These are phyloP conservation scores for Ophiostoma australiae DNA, from an alignment of 2,329 filamentous ascomycete species.

Conservation along the genomic window DNA sequence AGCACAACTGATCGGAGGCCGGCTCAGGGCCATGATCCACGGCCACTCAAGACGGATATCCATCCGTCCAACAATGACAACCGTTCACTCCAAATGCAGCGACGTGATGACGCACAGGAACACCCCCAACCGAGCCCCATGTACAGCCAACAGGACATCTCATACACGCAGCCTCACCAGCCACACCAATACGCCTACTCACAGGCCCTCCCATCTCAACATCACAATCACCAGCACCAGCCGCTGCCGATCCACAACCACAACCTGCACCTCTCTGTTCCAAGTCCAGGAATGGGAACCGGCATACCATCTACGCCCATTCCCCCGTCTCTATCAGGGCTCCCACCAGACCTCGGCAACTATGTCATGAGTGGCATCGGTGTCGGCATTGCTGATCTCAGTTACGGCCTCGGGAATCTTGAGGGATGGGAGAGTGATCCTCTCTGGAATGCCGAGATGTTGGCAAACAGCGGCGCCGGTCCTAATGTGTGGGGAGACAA, in stretches of 20 bases:
- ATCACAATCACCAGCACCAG: conserved; percentile 3
- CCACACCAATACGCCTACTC: not conserved
- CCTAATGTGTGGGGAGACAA: conserved; percentile 27
- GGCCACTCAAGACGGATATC: not conserved
- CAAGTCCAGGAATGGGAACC: not conserved
- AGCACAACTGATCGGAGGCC: no score
- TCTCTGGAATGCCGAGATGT: conserved; percentile 27
- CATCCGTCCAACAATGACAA: not conserved
- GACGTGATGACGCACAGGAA: not conserved
- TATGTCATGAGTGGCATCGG: conserved; percentile 9
- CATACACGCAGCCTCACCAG: conserved; percentile 2
- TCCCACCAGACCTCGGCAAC: conserved; percentile 17
- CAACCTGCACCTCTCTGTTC: not conserved
- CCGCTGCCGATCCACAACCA: conserved; percentile 11
- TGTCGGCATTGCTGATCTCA: conserved; percentile 12
- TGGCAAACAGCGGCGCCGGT: conserved; percentile 26
- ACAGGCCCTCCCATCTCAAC: not conserved
- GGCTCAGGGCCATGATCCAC: not conserved
- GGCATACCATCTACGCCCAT: not conserved
- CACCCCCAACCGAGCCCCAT: not conserved
- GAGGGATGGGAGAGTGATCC: conserved; percentile 25
- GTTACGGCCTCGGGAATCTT: conserved; percentile 15
- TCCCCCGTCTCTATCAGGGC: not conserved
- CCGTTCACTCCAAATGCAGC: not conserved
- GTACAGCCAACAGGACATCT: not conserved